Conservation (phyloP, 1,284 basidiomycete species). For the Pterulicium gracile region DNA sequence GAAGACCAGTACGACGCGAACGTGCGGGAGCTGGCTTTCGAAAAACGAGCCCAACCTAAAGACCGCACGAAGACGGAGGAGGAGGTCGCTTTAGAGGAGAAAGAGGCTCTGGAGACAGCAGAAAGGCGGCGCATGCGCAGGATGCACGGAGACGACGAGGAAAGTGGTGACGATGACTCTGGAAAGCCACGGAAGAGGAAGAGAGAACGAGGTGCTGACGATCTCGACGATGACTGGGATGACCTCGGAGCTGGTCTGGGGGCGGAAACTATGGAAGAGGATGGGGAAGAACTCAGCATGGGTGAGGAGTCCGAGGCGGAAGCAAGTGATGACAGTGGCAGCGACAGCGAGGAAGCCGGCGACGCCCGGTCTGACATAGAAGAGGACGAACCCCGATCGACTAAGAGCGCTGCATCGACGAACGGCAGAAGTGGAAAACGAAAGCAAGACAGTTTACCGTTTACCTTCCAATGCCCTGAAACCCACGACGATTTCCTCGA, state of each 20-base stretch:
- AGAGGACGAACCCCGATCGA: slow-evolving; percentile 18
- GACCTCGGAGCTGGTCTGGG: neutral
- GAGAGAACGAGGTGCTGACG: slow-evolving; percentile 61
- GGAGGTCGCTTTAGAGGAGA: slow-evolving; percentile 84
- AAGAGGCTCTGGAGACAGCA: slow-evolving; percentile 77
- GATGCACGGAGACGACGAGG: slow-evolving; percentile 78
- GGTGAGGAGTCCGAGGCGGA: neutral
- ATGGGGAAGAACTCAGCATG: neutral
- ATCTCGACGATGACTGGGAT: slow-evolving; percentile 86
- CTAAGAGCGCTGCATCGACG: slow-evolving; percentile 10
- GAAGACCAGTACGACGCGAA: slow-evolving; percentile 74
- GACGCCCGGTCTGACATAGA: slow-evolving; percentile 27
- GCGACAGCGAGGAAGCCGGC: slow-evolving; percentile 23
- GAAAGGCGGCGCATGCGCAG: slow-evolving; percentile 74
- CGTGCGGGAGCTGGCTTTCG: slow-evolving; percentile 89
- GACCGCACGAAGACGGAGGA: slow-evolving; percentile 96
- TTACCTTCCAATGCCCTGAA: slow-evolving; percentile 83
- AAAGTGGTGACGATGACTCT: slow-evolving; percentile 34
- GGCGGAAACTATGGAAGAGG: neutral
- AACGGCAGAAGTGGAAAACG: slow-evolving; percentile 21
- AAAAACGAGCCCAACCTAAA: slow-evolving; percentile 88
- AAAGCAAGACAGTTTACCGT: slow-evolving; percentile 49
- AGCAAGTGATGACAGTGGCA: neutral
- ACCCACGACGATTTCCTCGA: slow-evolving; percentile 85
- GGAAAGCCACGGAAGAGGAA: slow-evolving; percentile 26